A percentile compares a stretch with the other conserved stretches of the same genome.
Evolutionary conservation across 2,329 filamentous ascomycete species (phyloP).

Genomic region (Sporothrix inflata): DNA sequence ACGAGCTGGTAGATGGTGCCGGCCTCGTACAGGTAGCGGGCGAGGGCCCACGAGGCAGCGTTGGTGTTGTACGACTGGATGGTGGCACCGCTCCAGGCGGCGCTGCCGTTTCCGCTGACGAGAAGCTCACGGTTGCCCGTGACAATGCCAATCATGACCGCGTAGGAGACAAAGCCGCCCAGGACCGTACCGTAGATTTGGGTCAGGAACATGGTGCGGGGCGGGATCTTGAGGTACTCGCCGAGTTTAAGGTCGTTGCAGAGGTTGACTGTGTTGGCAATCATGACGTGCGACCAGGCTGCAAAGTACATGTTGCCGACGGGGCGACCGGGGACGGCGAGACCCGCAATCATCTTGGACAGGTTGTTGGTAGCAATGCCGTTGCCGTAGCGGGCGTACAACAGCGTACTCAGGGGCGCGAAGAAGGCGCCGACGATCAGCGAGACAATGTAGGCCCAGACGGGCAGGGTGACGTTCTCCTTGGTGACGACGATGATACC

Average conservation of each 20-base stretch:
- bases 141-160: slow-evolving; percentile 56
- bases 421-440: slow-evolving; percentile 51
- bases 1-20: slow-evolving; percentile 52
- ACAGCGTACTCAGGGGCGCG: slow-evolving; percentile 56
- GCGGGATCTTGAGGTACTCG: slow-evolving; percentile 63
- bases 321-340: slow-evolving; percentile 54
- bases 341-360: slow-evolving; percentile 60
- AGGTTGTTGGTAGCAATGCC: slow-evolving; percentile 63
- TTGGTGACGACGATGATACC: slow-evolving; percentile 52
- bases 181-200: slow-evolving; percentile 60
- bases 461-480: slow-evolving; percentile 51
- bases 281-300: slow-evolving; percentile 62
- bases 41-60: slow-evolving; percentile 54
- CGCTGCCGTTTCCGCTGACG: slow-evolving; percentile 49
- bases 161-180: slow-evolving; percentile 53
- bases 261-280: slow-evolving; percentile 53
- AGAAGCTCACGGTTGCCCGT: slow-evolving; percentile 53
- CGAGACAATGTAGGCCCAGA: slow-evolving; percentile 53
- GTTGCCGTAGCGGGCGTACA: slow-evolving; percentile 58
- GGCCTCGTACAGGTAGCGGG: slow-evolving; percentile 55
- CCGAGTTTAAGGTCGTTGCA: slow-evolving; percentile 61
- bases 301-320: slow-evolving; percentile 63
- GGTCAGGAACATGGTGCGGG: slow-evolving; percentile 58
- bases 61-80: slow-evolving; percentile 55
- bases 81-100: slow-evolving; percentile 56